These are phyloP conservation scores for Cichorium intybus DNA, from an alignment of 140 eudicot species.

Conservation along the genomic window DNA sequence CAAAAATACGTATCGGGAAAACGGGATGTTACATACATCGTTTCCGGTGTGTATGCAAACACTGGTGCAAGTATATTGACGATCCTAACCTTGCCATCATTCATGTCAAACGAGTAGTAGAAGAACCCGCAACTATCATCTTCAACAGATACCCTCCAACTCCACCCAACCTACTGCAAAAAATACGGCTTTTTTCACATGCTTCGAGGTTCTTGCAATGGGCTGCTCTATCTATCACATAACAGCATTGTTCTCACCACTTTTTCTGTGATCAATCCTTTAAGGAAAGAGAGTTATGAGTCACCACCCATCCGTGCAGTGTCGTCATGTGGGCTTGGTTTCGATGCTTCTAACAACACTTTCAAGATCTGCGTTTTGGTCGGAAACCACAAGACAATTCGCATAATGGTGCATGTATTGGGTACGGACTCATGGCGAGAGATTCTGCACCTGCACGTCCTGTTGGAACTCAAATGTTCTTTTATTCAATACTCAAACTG, in stretches of 20 bases:
- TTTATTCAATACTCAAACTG: too few species aligned
- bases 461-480: too few species aligned
- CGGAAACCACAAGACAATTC: too few species aligned
- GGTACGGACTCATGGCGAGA: too few species aligned
- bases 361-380: slow-evolving; percentile 9
- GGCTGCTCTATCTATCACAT: not conserved
- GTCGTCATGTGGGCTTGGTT: not conserved
- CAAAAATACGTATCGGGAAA: too few species aligned
- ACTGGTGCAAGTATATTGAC: slow-evolving; percentile 6
- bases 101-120: not conserved
- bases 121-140: slow-evolving; percentile 1
- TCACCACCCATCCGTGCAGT: not conserved
- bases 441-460: too few species aligned
- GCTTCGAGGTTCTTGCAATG: slow-evolving; percentile 17
- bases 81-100: slow-evolving; percentile 8
- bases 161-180: too few species aligned
- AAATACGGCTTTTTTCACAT: too few species aligned
- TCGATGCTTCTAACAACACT: not conserved
- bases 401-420: too few species aligned
- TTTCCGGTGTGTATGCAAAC: slow-evolving; percentile 12
- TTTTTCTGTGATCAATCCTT: slow-evolving; percentile 10
- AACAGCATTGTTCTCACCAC: not conserved
- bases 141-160: not conserved
- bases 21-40: too few species aligned
- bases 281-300: not conserved